These are phyloP conservation scores for Metschnikowia borealis DNA, from an alignment of 805 yeast species.

Conservation along the genomic window DNA sequence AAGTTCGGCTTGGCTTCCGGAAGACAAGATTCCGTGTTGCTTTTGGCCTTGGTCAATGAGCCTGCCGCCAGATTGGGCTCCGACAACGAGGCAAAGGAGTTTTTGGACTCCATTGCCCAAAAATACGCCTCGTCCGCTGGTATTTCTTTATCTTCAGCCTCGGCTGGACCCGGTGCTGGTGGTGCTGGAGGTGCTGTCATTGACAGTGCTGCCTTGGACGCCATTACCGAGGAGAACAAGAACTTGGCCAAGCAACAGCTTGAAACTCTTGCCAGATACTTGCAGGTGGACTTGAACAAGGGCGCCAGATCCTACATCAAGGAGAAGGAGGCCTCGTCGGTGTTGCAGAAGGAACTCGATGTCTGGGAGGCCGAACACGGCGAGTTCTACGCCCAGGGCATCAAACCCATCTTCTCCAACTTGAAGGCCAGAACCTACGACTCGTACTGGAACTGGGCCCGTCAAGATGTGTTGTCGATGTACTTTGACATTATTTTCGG, in stretches of 20 bases:
- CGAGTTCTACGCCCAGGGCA: constrained; percentile 89
- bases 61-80: constrained; percentile 84
- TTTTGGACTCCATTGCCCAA: constrained; percentile 75
- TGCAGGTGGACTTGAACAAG: constrained; percentile 85
- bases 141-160: constrained; percentile 64
- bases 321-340: constrained; percentile 80
- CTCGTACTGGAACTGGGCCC: constrained; percentile 99
- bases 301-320: constrained; percentile 82
- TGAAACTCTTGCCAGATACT: constrained; percentile 91
- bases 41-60: constrained; percentile 81
- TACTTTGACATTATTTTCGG: constrained; percentile 96
- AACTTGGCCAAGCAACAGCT: constrained; percentile 71
- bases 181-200: constrained; percentile 81
- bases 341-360: constrained; percentile 86
- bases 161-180: constrained; percentile 50
- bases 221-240: constrained; percentile 65
- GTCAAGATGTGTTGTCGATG: constrained; percentile 92
- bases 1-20: constrained; percentile 93
- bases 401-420: constrained; percentile 83
- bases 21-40: constrained; percentile 87
- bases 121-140: constrained; percentile 85
- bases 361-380: constrained; percentile 82
- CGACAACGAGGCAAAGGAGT: constrained; percentile 87
- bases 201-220: constrained; percentile 94
- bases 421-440: constrained; percentile 94